phyloP scores from a whole-genome alignment of 495 filamentous ascomycete species.

The Ascobolus immersus region DNA sequence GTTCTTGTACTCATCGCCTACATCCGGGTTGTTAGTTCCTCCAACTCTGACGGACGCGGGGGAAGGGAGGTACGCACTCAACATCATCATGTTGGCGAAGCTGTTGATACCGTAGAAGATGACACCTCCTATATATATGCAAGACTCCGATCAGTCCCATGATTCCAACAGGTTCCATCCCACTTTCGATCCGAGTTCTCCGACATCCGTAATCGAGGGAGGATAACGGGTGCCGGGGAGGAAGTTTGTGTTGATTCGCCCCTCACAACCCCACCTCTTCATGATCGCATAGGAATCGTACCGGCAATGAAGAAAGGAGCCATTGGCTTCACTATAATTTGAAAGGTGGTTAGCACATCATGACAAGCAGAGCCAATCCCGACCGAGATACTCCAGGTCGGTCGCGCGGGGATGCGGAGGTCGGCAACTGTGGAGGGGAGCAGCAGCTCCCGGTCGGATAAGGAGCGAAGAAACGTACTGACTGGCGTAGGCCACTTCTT shows the following conservation, averaged over 20 bases:
- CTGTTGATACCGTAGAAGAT: constrained; percentile 75
- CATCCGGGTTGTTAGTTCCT: not conserved
- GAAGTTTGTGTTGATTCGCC: too few relatives aligned
- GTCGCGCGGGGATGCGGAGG: constrained; percentile 3
- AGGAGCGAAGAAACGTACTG: constrained; percentile 33
- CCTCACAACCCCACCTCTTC: not conserved
- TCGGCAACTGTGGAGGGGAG: constrained; percentile 8
- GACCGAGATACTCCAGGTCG: too few relatives aligned
- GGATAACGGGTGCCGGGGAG: too few relatives aligned
- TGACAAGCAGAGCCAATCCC: too few relatives aligned
- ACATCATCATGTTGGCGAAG: constrained; percentile 38
- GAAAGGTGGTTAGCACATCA: constrained; percentile 8
- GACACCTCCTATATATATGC: constrained; percentile 35
- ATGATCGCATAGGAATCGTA: constrained; percentile 25
- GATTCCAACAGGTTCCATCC: constrained; percentile 7
- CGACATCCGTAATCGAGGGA: too few relatives aligned
- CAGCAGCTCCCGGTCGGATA: not conserved
- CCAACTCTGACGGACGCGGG: not conserved
- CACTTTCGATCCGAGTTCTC: not conserved
- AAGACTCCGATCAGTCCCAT: constrained; percentile 5
- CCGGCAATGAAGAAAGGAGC: constrained; percentile 81
- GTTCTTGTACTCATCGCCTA: constrained; percentile 83
- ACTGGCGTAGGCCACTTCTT: constrained; percentile 83
- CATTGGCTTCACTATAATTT: constrained; percentile 50
- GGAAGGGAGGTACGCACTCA: constrained; percentile 32